Conservation (phyloP, 495 filamentous ascomycete species). For the Talaromyces wortmannii region DNA sequence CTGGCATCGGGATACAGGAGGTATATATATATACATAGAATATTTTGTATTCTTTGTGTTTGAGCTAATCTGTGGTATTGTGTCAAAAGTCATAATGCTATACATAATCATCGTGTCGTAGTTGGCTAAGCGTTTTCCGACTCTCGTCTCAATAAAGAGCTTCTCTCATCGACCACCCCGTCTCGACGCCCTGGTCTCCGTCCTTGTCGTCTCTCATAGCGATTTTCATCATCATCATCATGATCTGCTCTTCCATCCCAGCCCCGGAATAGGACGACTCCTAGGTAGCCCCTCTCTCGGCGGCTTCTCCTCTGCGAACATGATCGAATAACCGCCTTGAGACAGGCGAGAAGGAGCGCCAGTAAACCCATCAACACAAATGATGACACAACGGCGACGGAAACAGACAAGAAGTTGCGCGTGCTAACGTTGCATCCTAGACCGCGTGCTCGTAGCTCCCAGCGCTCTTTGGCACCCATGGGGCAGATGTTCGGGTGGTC, state of each 20-base stretch:
- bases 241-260: neutral
- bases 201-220: neutral
- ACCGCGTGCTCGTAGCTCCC: constrained; percentile 42
- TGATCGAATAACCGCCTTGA: constrained; percentile 13
- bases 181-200: neutral
- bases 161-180: neutral
- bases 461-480: constrained; percentile 38
- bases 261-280: neutral
- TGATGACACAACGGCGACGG: constrained; percentile 29
- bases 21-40: no score
- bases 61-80: neutral
- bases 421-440: constrained; percentile 46
- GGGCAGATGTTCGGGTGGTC: constrained; percentile 38
- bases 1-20: no score
- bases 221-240: neutral
- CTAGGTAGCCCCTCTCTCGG: neutral
- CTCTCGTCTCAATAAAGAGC: neutral
- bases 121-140: neutral
- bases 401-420: constrained; percentile 34
- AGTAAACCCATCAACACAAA: constrained; percentile 20
- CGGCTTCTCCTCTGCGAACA: constrained; percentile 9
- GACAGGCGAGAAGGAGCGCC: constrained; percentile 17
- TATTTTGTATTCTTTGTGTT: no score
- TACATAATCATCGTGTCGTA: neutral
- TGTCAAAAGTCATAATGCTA: neutral